A percentile compares a stretch with the other conserved stretches of the same genome.
Evolutionary conservation across 257 asterid genomes (phyloP).

Genomic region (Echites panduratus): DNA sequence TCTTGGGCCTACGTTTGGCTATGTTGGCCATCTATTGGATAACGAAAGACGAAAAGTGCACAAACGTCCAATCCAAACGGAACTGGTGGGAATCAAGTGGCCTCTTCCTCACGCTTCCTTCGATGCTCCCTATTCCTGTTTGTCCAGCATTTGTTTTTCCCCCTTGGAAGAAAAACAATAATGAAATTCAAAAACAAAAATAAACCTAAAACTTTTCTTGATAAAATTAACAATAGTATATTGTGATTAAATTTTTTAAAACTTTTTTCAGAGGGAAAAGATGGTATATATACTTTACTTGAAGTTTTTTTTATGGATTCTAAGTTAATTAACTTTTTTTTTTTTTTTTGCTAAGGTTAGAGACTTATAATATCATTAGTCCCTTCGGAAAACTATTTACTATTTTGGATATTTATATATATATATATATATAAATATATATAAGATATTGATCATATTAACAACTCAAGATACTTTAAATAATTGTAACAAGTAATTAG

Average conservation of each 20-base stretch:
- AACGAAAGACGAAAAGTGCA: conserved; percentile 19
- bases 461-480: no score
- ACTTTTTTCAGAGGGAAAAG: not conserved
- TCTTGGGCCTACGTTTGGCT: conserved; percentile 1
- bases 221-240: no score
- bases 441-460: no score
- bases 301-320: not conserved
- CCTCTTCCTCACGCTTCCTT: not conserved
- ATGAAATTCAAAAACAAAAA: not conserved
- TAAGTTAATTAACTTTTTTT: not conserved
- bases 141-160: not conserved
- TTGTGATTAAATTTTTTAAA: no score
- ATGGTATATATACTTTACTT: not conserved
- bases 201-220: not conserved
- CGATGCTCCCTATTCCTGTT: not conserved
- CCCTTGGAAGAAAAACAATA: no score
- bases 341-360: no score
- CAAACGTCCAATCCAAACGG: conserved; percentile 5
- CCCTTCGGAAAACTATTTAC: no score
- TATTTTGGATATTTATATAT: no score
- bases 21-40: conserved; percentile 6
- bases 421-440: no score
- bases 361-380: no score
- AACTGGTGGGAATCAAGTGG: conserved; percentile 14
- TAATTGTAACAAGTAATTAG: no score